Evolutionary conservation across 1,284 basidiomycete species (phyloP), one percentile per base, ranked within the genome.

Genomic region (Ganoderma boninense): DNA sequence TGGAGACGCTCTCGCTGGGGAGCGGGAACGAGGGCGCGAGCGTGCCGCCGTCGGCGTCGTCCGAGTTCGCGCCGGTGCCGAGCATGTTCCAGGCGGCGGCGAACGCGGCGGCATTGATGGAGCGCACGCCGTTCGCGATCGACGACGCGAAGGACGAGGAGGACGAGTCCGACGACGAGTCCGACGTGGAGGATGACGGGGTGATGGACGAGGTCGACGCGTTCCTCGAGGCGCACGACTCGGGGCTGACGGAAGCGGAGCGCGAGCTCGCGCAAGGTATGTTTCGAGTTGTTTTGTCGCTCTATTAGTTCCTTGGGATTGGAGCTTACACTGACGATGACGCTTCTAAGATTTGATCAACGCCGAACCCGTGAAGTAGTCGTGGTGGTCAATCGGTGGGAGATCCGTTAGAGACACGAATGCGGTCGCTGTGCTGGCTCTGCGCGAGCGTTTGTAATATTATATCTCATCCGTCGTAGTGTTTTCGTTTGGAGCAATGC

Each of bases 141-240:
- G 97, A 98, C 78, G 95, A 96, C 80, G 95, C 92, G 4, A 92
- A 91, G 68, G 94, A 96, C 74, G 93, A 92, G 18, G 92, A 95
- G 60, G 92, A 92, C 20, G 90, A 91, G 14, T 74, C 69, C 11
- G 92, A 91, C 10, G 87, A 89, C n/a, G 87, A 87, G 40, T 84
- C 79, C 18, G 88, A 84, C 42, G 87, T 80, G 10, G 87, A 84
- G 65, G 87, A 88, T 71, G 95, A 96, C 77, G 89, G 88, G 66
- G 93, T 97, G 64, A 89, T 97, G 90, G 95, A 97, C 75, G 96
- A 97, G 86, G 94, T 92, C 66, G 95, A 97, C 79, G 96, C 95
- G 2, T 97, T 97, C 87, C 84, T 97, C 65, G 95, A 97, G 78
- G 96, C 91, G 16, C 92, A 97, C 78, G 95, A 96, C 82, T 92